Evolutionary conservation across 1,284 basidiomycete genomes (phyloP).

Genomic region (Pholiota adiposa): DNA sequence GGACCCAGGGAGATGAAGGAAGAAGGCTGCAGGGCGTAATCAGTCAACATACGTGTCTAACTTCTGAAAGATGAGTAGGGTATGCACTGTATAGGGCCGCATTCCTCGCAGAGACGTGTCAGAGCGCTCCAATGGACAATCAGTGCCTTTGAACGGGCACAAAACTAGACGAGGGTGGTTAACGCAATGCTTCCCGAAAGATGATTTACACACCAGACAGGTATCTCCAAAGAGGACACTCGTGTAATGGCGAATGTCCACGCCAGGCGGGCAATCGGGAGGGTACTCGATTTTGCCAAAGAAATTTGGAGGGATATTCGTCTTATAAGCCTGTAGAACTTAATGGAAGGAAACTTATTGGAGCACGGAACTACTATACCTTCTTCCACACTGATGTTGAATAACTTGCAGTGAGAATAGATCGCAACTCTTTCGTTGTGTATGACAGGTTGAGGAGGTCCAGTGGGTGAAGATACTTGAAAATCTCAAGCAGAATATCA

Average conservation of each 20-base stretch:
- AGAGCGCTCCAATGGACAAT: conserved; percentile 14
- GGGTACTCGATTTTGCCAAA: neutral
- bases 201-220: conserved; percentile 18
- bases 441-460: conserved; percentile 20
- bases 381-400: conserved; percentile 30
- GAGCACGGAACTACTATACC: conserved; percentile 15
- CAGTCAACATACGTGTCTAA: neutral
- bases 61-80: neutral
- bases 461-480: conserved; percentile 13
- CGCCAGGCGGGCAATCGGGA: conserved; percentile 23
- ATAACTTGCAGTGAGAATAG: conserved; percentile 5
- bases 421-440: conserved; percentile 25
- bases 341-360: neutral
- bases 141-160: conserved; percentile 9
- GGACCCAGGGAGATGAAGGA: neutral
- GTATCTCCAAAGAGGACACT: conserved; percentile 26
- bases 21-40: neutral
- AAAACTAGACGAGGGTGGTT: conserved; percentile 15
- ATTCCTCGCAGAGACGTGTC: conserved; percentile 17
- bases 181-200: neutral
- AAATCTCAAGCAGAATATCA: conserved; percentile 22
- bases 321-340: neutral
- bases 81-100: conserved; percentile 11
- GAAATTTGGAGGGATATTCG: neutral
- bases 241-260: conserved; percentile 24